Evolutionary conservation across 2,329 filamentous ascomycete genomes (phyloP), one percentile per base, ranked within the genome.

Genomic region (Arthrinium puccinioides): DNA sequence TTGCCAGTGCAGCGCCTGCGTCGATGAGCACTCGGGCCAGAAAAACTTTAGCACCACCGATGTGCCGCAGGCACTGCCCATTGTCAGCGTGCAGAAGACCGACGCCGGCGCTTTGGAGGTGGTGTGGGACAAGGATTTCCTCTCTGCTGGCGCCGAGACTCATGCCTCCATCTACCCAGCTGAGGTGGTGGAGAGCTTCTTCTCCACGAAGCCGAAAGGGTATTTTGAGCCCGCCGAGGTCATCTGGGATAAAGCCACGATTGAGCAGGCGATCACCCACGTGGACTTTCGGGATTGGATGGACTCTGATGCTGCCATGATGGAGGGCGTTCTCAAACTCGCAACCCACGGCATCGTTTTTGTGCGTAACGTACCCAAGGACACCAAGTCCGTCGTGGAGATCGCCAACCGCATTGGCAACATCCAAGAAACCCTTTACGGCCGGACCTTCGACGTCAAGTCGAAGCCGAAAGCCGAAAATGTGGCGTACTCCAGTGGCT

Each of bases 361-460:
- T 57, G 60, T 97, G 20, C 76, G 74, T 33, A 74, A 77, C 42
- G 82, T 95, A 6, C 89, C 90, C 0, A 66, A 79, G 9, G 72
- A 74, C 13, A 75, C 83, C 43, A 60, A 70, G 2, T 72, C 79
- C 5, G 82, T 96, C 5, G 70, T 76, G 26, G 62, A 69, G 16
- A 78, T 97, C 40, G 84, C 80, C 3, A 67, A 70, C 4, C 76
- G 80, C 36, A 84, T 97, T 41, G 89, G 88, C 2, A 76, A 76
- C 23, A 64, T 96, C 19, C 84, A 87, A 52, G 80, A 87, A 50
- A 92, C 89, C 7, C 92, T 97, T 55, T 97, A 97, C 59, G 92
- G 92, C 28, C 69, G 73, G 48, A 94, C 87, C 0, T 97, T 89
- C 79, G 84, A 96, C 59, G 90, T 97, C 10, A 76, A 79, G 37